A percentile compares a stretch with the other conserved stretches of the same genome.
Conservation (phyloP, 2,329 filamentous ascomycete genomes). For the Cytospora piceae region DNA sequence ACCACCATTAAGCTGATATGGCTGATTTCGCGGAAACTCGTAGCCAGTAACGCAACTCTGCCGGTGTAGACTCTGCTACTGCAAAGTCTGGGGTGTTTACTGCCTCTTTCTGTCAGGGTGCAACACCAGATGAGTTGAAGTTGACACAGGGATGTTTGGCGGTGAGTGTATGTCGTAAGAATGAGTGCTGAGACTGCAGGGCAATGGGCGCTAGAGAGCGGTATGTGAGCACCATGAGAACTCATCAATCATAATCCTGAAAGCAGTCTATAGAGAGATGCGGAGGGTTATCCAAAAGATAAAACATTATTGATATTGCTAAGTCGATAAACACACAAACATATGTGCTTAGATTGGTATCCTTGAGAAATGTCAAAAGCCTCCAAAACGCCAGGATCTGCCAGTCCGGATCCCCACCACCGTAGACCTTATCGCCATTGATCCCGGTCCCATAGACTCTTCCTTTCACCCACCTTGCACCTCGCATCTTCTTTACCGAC, state of each 20-base stretch:
- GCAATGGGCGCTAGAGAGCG: neutral
- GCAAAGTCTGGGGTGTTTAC: neutral
- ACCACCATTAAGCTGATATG: neutral
- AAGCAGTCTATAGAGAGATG: too few relatives aligned
- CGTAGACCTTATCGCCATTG: neutral
- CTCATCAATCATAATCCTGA: neutral
- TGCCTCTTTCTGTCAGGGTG: neutral
- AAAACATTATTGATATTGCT: slow-evolving; percentile 7
- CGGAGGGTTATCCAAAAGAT: neutral
- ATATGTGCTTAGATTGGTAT: slow-evolving; percentile 31
- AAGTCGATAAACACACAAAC: slow-evolving; percentile 12
- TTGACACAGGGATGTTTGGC: neutral
- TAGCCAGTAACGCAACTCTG: neutral
- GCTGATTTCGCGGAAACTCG: neutral
- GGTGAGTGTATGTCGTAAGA: neutral
- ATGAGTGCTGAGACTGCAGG: slow-evolving; percentile 13
- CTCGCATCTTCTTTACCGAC: slow-evolving; percentile 43
- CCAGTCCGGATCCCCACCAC: neutral
- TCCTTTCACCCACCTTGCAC: neutral
- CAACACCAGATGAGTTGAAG: neutral
- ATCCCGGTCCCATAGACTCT: neutral
- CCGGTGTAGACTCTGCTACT: neutral
- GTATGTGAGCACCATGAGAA: neutral
- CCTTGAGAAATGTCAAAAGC: slow-evolving; percentile 15
- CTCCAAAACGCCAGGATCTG: slow-evolving; percentile 8